Conservation (phyloP, 2,329 filamentous ascomycete species). For the Colletotrichum sp. region DNA sequence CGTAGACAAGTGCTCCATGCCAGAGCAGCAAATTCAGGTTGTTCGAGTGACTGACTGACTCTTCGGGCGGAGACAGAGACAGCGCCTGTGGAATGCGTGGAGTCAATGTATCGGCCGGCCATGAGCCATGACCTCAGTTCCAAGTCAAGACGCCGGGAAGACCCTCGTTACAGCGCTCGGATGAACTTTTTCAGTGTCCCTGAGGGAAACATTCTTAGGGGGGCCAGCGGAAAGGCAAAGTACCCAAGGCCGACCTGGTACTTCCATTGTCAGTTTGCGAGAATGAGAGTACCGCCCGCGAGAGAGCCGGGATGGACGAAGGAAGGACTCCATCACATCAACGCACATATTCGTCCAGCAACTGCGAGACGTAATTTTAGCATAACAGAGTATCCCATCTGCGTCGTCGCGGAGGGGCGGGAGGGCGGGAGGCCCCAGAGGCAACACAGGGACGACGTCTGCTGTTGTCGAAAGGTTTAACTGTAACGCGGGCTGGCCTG, state of each 20-base stretch:
- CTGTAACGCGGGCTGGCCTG: background rate
- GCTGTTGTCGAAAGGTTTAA: background rate
- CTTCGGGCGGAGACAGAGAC: background rate
- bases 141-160: slow-evolving; percentile 3
- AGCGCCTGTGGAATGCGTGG: background rate
- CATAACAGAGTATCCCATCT: background rate
- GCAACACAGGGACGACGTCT: background rate
- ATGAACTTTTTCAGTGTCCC: slow-evolving; percentile 5
- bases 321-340: background rate
- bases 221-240: background rate
- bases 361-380: background rate
- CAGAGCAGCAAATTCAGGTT: background rate
- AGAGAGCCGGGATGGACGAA: background rate
- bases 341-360: background rate
- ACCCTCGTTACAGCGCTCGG: slow-evolving; percentile 15
- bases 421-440: slow-evolving; percentile 1
- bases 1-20: background rate
- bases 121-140: slow-evolving; percentile 17
- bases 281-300: background rate
- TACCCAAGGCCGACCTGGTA: background rate
- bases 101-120: background rate
- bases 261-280: background rate
- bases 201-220: background rate
- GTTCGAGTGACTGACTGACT: background rate
- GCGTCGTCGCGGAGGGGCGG: background rate